Evolutionary conservation across 768 basidiomycete species (phyloP), one percentile per base, ranked within the genome.

Genomic region (Galerina marginata): DNA sequence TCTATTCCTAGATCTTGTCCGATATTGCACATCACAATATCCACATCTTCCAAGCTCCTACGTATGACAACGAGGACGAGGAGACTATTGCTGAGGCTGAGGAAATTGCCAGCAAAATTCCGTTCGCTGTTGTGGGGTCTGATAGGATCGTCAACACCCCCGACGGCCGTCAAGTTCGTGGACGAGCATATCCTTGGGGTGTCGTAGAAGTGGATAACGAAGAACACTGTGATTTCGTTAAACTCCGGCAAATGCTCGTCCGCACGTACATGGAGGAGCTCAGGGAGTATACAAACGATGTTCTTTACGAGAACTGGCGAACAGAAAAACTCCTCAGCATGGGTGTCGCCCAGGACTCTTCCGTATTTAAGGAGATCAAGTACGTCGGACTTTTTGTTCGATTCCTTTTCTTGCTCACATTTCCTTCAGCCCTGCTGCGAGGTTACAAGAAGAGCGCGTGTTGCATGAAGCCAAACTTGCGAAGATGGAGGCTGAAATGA

Each of bases 401-500:
- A 15, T 54, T 45, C 2, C 14, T 33, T 51, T 56, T 43, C 37
- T 54, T 45, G 48, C 36, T 65, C 46, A 63, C 43, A 50, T 64
- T 62, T 25, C 58, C 55, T 59, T 2, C 67, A 99, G 96, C 78
- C 97, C 97, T 63, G 96, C 96, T 50, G 93, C 92, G 60, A 91
- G 95, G 77, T 86, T 94, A 80, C 95, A 96, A 65, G 97, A 99
- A 73, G 97, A 99, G 73, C 92, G 97, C 58, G 83, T 93, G 54
- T 76, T 98, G 71, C 96, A 99, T 78, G 96, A 99, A 79, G 92
- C 93, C 67, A 99, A 99, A 76, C 87, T 99, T 56, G 87, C 93
- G 57, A 99, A 99, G 88, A 98, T 98, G 91, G 97, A 99, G 80
- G 92, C 95, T 57, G 97, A 99, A 84, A 99, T 99, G 97, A 99